Conservation (phyloP, 139 green algal genomes). For the Ettlia oleoabundans region DNA sequence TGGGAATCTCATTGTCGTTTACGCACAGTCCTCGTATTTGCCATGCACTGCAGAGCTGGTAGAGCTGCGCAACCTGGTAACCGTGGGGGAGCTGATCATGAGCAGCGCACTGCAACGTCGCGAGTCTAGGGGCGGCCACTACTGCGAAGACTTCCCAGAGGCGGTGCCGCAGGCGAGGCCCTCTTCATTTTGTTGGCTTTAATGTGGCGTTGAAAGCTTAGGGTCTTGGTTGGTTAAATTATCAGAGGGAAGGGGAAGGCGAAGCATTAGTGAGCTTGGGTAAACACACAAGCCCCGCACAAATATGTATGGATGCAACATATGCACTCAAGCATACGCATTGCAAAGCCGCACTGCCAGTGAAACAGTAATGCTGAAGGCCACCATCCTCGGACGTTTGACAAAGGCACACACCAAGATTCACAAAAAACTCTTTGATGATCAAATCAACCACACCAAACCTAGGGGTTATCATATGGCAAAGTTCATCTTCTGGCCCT, state of each 20-base stretch:
- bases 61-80: conserved; percentile 92
- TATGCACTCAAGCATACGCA: too few relatives aligned
- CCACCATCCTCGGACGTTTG: too few relatives aligned
- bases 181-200: not conserved
- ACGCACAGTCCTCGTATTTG: not conserved
- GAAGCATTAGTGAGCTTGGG: too few relatives aligned
- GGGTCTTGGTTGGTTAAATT: not conserved
- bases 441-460: too few relatives aligned
- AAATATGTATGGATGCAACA: too few relatives aligned
- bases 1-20: not conserved
- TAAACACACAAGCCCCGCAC: too few relatives aligned
- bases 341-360: too few relatives aligned
- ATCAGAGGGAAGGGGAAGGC: not conserved
- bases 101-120: conserved; percentile 80
- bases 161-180: conserved; percentile 29
- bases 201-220: not conserved
- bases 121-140: conserved; percentile 90
- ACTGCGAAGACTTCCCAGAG: conserved; percentile 72
- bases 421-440: too few relatives aligned
- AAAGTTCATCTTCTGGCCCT: not conserved
- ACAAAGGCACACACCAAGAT: too few relatives aligned
- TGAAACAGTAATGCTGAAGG: too few relatives aligned
- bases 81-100: conserved; percentile 85
- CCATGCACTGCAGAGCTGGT: conserved; percentile 56
- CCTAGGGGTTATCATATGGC: too few relatives aligned